Evolutionary conservation across 2,329 filamentous ascomycete species (phyloP).

Genomic region (Hirsutella minnesotensis): DNA sequence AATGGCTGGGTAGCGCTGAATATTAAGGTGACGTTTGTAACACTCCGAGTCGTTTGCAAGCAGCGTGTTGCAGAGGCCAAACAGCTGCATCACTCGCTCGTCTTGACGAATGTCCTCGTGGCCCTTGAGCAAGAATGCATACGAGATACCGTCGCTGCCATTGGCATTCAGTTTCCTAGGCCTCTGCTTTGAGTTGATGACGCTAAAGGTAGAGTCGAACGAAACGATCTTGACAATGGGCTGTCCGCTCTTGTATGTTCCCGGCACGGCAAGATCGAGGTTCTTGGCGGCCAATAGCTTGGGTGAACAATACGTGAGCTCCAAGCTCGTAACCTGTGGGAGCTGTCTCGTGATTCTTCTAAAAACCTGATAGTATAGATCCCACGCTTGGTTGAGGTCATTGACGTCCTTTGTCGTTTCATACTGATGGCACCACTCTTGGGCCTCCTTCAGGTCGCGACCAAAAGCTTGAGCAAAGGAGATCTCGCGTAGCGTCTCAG

Average conservation of each 20-base stretch:
- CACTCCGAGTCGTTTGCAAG: conserved; percentile 89
- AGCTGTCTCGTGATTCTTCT: conserved; percentile 87
- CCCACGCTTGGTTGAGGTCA: conserved; percentile 97
- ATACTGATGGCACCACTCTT: conserved; percentile 92
- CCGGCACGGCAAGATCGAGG: conserved; percentile 88
- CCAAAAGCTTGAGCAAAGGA: conserved; percentile 97
- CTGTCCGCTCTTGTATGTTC: conserved; percentile 72
- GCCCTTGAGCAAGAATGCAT: conserved; percentile 91
- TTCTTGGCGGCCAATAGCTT: conserved; percentile 77
- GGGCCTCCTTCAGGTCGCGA: conserved; percentile 84
- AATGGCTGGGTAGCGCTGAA: conserved; percentile 93
- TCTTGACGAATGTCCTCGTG: conserved; percentile 99
- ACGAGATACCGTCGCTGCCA: conserved; percentile 79
- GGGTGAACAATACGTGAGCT: conserved; percentile 93
- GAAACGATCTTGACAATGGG: conserved; percentile 76
- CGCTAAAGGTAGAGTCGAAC: conserved; percentile 80
- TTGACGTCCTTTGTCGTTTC: conserved; percentile 79
- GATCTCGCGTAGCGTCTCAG: conserved; percentile 87
- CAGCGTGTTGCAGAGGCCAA: conserved; percentile 93
- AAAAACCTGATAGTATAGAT: conserved; percentile 98
- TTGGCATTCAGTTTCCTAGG: conserved; percentile 79
- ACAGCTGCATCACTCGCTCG: conserved; percentile 98
- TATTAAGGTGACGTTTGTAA: conserved; percentile 93
- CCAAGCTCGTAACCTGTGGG: conserved; percentile 82
- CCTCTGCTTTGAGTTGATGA: conserved; percentile 94